Evolutionary conservation across 1,139 yeast species (phyloP).

Genomic region (Pneumocystis carinii): DNA sequence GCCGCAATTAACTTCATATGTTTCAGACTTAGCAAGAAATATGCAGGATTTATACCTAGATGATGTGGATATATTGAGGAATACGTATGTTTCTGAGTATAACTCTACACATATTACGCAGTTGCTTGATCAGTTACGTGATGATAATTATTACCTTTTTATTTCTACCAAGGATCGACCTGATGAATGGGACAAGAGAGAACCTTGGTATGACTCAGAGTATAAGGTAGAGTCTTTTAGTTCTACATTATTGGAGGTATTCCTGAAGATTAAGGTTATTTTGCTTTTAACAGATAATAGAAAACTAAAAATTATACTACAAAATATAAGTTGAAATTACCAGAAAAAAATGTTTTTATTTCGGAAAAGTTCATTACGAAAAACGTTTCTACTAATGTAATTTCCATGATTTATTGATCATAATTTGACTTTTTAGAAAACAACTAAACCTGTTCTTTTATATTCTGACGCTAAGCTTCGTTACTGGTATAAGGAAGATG

Average conservation of each 20-base stretch:
- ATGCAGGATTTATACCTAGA: slow-evolving; percentile 49
- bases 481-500: slow-evolving; percentile 86
- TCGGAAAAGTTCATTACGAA: slow-evolving; percentile 56
- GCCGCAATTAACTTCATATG: neutral
- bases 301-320: slow-evolving; percentile 25
- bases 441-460: slow-evolving; percentile 21
- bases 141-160: too few relatives aligned
- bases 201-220: too few relatives aligned
- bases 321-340: slow-evolving; percentile 40
- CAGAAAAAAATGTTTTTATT: slow-evolving; percentile 59
- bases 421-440: neutral
- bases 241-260: too few relatives aligned
- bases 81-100: too few relatives aligned
- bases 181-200: too few relatives aligned
- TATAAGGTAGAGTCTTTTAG: too few relatives aligned
- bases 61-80: slow-evolving; percentile 42
- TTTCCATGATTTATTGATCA: neutral
- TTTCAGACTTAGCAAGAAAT: slow-evolving; percentile 23
- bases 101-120: too few relatives aligned
- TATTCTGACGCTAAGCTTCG: slow-evolving; percentile 30
- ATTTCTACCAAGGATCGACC: too few relatives aligned
- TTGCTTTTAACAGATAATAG: slow-evolving; percentile 24
- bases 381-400: neutral
- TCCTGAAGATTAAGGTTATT: too few relatives aligned
- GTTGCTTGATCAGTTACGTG: too few relatives aligned